Evolutionary conservation across 345 rosid species (phyloP).

Genomic region (Eucalyptus marginata): DNA sequence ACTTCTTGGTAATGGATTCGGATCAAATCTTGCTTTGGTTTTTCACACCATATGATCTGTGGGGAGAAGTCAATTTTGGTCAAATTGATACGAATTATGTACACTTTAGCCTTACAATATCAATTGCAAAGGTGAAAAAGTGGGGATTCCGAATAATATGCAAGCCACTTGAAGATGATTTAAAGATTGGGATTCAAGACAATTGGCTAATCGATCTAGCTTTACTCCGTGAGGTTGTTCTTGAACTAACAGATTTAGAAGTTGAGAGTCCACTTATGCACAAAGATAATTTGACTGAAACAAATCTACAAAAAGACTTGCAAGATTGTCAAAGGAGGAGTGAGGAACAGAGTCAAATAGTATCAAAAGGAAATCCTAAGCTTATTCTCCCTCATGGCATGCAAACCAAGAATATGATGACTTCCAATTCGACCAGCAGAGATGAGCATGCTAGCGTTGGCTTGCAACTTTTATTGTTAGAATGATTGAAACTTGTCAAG

Average conservation of each 20-base stretch:
- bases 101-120: no score
- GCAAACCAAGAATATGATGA: neutral
- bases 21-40: no score
- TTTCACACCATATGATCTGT: no score
- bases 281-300: neutral
- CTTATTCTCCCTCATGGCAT: neutral
- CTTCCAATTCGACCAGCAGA: accelerated
- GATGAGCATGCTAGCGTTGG: neutral
- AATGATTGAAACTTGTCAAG: neutral
- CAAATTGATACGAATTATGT: no score
- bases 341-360: neutral
- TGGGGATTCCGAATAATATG: neutral
- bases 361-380: neutral
- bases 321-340: neutral
- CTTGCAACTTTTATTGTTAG: neutral
- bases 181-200: neutral
- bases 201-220: accelerated
- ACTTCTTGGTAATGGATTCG: no score
- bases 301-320: neutral
- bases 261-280: neutral
- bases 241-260: no score
- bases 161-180: neutral
- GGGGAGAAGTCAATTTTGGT: no score
- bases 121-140: no score
- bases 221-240: neutral